Evolutionary conservation across 1,139 yeast genomes (phyloP).

Genomic region (Pichia sp.): DNA sequence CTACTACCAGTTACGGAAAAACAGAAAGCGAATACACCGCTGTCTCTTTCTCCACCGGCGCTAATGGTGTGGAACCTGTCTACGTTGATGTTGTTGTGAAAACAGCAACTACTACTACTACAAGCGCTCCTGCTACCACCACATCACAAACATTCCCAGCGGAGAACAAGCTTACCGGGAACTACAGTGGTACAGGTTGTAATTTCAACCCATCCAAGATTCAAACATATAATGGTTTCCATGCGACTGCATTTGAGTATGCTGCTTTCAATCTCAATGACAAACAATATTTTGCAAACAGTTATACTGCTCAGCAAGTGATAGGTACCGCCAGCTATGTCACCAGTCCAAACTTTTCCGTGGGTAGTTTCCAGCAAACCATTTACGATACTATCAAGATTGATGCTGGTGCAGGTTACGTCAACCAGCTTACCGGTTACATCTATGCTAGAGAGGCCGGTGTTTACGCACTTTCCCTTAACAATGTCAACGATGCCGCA

Average conservation of each 20-base stretch:
- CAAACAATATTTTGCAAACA: conserved; percentile 8
- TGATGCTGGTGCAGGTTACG: conserved; percentile 29
- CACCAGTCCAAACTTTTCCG: conserved; percentile 10
- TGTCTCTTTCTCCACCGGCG: conserved; percentile 26
- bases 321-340: conserved; percentile 9
- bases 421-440: conserved; percentile 21
- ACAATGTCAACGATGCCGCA: conserved; percentile 18
- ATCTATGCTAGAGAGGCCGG: conserved; percentile 19
- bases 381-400: conserved; percentile 29
- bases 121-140: conserved; percentile 12
- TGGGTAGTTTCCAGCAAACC: conserved; percentile 12
- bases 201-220: conserved; percentile 5
- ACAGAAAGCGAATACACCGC: conserved; percentile 19
- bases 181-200: conserved; percentile 10
- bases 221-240: conserved; percentile 11
- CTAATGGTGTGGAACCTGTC: conserved; percentile 27
- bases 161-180: conserved; percentile 4
- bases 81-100: conserved; percentile 23
- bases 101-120: conserved; percentile 21
- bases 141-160: neutral
- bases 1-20: conserved; percentile 8
- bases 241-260: conserved; percentile 10
- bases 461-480: conserved; percentile 14
- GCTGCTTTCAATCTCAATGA: neutral
- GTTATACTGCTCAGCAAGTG: conserved; percentile 5